phyloP scores from a whole-genome alignment of 106 monocot species.

The Dendrobium officinale region DNA sequence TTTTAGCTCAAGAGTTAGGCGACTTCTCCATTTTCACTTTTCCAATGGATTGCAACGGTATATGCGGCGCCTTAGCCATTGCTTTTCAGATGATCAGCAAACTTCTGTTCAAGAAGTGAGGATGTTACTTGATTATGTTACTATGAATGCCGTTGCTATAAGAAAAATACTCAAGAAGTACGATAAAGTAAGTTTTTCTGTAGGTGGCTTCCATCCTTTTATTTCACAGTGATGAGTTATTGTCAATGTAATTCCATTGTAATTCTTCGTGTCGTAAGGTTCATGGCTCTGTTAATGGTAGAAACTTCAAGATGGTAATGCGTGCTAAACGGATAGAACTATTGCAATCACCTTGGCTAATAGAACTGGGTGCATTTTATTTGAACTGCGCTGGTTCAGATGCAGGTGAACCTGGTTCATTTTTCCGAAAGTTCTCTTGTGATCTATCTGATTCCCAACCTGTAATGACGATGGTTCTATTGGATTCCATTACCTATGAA shows the following conservation, averaged over 20 bases:
- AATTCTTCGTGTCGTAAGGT: constrained; percentile 29
- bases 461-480: constrained; percentile 50
- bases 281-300: constrained; percentile 70
- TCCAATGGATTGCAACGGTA: constrained; percentile 35
- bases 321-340: constrained; percentile 53
- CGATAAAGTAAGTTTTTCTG: constrained; percentile 49
- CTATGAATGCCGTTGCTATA: constrained; percentile 73
- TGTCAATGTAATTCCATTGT: not conserved
- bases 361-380: constrained; percentile 77
- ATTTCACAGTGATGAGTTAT: not conserved
- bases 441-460: constrained; percentile 43
- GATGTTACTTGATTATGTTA: constrained; percentile 66
- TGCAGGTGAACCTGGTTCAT: constrained; percentile 47
- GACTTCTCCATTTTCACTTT: constrained; percentile 38
- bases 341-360: constrained; percentile 79
- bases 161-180: constrained; percentile 82
- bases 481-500: constrained; percentile 48
- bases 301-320: constrained; percentile 65
- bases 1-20: constrained; percentile 57
- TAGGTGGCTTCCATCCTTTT: not conserved
- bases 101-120: constrained; percentile 52
- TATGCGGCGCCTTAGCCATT: constrained; percentile 40
- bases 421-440: constrained; percentile 57
- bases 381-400: constrained; percentile 43
- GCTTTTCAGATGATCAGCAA: constrained; percentile 51